Conservation (phyloP, 1,284 basidiomycete species). For the Naganishia sp. region DNA sequence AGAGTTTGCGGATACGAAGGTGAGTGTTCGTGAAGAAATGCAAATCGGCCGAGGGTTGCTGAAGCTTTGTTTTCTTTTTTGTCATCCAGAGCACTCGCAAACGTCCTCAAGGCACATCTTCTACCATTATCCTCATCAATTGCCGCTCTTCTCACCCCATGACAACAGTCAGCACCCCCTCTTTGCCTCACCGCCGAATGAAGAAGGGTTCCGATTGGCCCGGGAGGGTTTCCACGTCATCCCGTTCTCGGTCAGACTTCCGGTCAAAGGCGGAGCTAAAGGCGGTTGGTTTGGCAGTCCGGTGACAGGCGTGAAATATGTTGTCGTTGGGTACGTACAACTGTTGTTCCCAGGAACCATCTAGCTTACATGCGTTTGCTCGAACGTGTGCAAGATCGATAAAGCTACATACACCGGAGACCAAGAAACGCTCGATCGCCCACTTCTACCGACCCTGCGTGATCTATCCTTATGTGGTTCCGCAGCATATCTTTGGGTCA, state of each 20-base stretch:
- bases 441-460: slow-evolving; percentile 88
- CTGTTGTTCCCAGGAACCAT: background rate
- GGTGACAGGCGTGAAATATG: slow-evolving; percentile 69
- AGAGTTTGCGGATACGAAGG: slow-evolving; percentile 86
- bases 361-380: background rate
- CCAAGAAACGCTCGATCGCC: slow-evolving; percentile 71
- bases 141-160: slow-evolving; percentile 61
- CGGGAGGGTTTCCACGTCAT: slow-evolving; percentile 70
- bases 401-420: slow-evolving; percentile 71
- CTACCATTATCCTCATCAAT: slow-evolving; percentile 71
- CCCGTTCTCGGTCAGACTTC: slow-evolving; percentile 77
- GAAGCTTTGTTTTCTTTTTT: background rate
- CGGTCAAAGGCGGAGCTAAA: slow-evolving; percentile 69
- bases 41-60: background rate
- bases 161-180: slow-evolving; percentile 49
- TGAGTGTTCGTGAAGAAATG: slow-evolving; percentile 31
- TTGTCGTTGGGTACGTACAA: slow-evolving; percentile 70
- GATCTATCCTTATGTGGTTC: slow-evolving; percentile 77
- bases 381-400: slow-evolving; percentile 59
- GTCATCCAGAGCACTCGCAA: slow-evolving; percentile 44
- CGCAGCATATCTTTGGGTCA: slow-evolving; percentile 65
- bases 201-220: slow-evolving; percentile 70
- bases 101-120: slow-evolving; percentile 73
- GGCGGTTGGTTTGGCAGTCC: slow-evolving; percentile 62
- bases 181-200: slow-evolving; percentile 63